A percentile compares a stretch with the other conserved stretches of the same genome.
These are phyloP conservation scores for Lactuca sativa DNA, from an alignment of 129 eudicot species.

Conservation along the genomic window DNA sequence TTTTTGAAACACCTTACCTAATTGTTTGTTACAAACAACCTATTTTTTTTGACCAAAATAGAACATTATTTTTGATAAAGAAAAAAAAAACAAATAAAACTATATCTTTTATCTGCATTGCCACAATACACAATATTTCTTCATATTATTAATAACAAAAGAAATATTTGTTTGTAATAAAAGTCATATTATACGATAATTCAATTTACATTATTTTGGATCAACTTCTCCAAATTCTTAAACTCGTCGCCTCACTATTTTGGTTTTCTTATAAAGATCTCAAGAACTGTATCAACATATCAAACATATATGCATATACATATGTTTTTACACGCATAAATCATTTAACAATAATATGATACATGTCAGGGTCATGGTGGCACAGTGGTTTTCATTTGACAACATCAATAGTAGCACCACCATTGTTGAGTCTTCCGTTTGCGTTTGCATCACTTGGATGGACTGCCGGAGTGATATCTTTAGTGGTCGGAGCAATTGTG, in stretches of 20 bases:
- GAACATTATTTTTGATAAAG: background rate
- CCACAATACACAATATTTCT: too few relatives aligned
- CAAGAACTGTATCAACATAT: too few relatives aligned
- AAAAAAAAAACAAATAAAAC: too few relatives aligned
- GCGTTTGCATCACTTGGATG: slow-evolving; percentile 84
- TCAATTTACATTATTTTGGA: too few relatives aligned
- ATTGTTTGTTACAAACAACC: background rate
- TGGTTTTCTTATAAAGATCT: too few relatives aligned
- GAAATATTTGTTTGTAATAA: too few relatives aligned
- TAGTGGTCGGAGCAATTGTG: slow-evolving; percentile 57
- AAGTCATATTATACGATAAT: too few relatives aligned
- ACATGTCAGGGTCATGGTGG: slow-evolving; percentile 77
- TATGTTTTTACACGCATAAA: background rate
- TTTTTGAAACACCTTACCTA: background rate
- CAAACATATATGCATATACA: background rate
- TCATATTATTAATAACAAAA: too few relatives aligned
- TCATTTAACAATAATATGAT: background rate
- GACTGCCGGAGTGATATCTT: slow-evolving; percentile 54
- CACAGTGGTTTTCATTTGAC: slow-evolving; percentile 87
- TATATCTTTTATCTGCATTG: too few relatives aligned
- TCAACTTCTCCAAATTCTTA: too few relatives aligned
- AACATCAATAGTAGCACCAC: slow-evolving; percentile 87
- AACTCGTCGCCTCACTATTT: too few relatives aligned
- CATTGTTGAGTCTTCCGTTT: slow-evolving; percentile 74
- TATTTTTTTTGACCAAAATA: too few relatives aligned